phyloP scores from a whole-genome alignment of 495 filamentous ascomycete genomes.

The Amorphotheca resinae region DNA sequence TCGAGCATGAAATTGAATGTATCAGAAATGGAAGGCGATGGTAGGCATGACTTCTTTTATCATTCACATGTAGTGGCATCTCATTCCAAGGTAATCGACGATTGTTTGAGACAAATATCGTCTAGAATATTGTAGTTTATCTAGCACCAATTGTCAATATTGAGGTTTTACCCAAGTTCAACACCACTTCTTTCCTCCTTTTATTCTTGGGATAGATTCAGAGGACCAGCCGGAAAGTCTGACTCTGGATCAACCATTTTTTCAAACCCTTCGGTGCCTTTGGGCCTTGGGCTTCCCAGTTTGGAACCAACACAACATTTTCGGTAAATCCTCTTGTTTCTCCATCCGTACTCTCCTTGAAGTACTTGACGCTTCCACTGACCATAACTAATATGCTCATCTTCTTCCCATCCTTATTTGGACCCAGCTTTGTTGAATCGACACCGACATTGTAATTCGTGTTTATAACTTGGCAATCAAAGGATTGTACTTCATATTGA shows the following conservation, averaged over 20 bases:
- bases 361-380: conserved; percentile 53
- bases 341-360: conserved; percentile 32
- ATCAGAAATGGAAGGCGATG: no score
- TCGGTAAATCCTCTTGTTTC: conserved; percentile 59
- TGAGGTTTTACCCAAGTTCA: no score
- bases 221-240: conserved; percentile 46
- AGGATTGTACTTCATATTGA: conserved; percentile 47
- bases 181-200: neutral
- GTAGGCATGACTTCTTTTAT: no score
- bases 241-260: conserved; percentile 58
- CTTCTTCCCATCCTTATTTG: conserved; percentile 33
- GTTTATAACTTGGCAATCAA: conserved; percentile 66
- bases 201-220: conserved; percentile 1
- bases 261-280: conserved; percentile 23
- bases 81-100: no score
- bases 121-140: no score
- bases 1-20: no score
- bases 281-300: conserved; percentile 39
- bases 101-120: no score
- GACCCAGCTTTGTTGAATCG: conserved; percentile 17
- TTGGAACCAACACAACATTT: conserved; percentile 64
- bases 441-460: conserved; percentile 38
- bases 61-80: no score
- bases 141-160: no score
- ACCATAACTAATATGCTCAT: conserved; percentile 60